Evolutionary conservation across 2,329 filamentous ascomycete species (phyloP), one percentile per base, ranked within the genome.

Genomic region (Fusarium siculi): DNA sequence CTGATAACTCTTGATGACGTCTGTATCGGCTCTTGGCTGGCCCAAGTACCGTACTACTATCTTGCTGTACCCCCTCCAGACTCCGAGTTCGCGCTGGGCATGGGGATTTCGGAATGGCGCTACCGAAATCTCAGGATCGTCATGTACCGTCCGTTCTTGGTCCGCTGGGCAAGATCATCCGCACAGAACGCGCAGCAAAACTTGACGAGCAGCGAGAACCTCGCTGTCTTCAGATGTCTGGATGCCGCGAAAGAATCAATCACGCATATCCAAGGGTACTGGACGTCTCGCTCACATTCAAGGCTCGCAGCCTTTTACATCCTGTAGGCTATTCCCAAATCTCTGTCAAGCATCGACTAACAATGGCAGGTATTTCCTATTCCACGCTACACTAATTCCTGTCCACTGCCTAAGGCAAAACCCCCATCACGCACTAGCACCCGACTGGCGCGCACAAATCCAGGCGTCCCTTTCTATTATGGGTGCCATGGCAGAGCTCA

Each of bases 361-460:
- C n/a, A 28, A 40, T 0, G 2, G 7, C 1, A 72, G 68, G 21
- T 72, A 72, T 37, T 72, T 72, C 10, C 9, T 72, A 10, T 72
- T 72, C 5, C 69, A 72, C 1, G 69, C 69, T 12, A 72, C 68
- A 7, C 37, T 72, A n/a, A 72, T 72, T 19, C 69, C 69, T 2
- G 63, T 72, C 5, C 68, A 72, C 12, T 72, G 69, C 15, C 37
- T 72, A 9, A 32, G 69, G 1, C 63, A 72, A 11, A 72, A 68
- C 21, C 68, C 69, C 1, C 63, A 64, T 14, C 68, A 72, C 25
- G 37, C 69, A 11, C 53, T 72, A 1, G 69, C 69, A 1, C 42
- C 63, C 5, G 63, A 67, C 32, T 72, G 69, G 69, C 69, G 68
- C 42, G 61, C 64, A 2, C 73, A 74, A 19, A 74, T 74, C 19